A percentile compares a stretch with the other conserved stretches of the same genome.
These are phyloP conservation scores for Colletotrichum incanum DNA, from an alignment of 2,329 filamentous ascomycete genomes.

Conservation along the genomic window DNA sequence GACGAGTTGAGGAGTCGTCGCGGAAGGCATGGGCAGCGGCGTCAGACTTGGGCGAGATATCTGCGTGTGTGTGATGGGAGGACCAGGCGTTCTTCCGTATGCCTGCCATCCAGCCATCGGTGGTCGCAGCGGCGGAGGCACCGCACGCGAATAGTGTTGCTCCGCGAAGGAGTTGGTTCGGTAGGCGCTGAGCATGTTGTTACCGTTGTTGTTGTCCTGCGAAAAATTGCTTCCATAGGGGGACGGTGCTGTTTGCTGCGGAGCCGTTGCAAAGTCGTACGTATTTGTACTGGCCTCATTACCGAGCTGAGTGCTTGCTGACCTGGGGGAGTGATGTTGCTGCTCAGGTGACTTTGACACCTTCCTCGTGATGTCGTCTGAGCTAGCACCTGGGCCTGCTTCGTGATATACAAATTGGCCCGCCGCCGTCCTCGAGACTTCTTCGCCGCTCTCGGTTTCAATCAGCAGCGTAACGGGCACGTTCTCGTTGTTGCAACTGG, in stretches of 20 bases:
- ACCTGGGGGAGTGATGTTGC: conserved; percentile 56
- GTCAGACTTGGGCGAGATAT: conserved; percentile 65
- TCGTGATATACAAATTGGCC: conserved; percentile 64
- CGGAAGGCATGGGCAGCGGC: conserved; percentile 64
- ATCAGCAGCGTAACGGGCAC: conserved; percentile 71
- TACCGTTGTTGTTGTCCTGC: conserved; percentile 60
- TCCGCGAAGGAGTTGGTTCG: conserved; percentile 68
- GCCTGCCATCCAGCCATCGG: conserved; percentile 59
- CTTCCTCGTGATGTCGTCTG: conserved; percentile 60
- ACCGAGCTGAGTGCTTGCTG: conserved; percentile 49
- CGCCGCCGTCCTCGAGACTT: conserved; percentile 65
- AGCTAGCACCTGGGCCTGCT: conserved; percentile 52
- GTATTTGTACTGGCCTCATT: conserved; percentile 66
- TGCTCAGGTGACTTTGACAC: conserved; percentile 61
- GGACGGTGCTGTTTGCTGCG: conserved; percentile 51
- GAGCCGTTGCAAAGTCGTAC: conserved; percentile 70
- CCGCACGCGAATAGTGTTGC: conserved; percentile 57
- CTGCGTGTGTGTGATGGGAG: conserved; percentile 59
- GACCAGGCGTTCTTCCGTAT: conserved; percentile 54
- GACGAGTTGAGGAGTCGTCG: conserved; percentile 65
- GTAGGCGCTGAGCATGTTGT: conserved; percentile 71
- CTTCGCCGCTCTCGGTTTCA: conserved; percentile 67
- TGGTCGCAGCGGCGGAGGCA: conserved; percentile 55
- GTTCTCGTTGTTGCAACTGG: conserved; percentile 64
- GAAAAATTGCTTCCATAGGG: conserved; percentile 57